Base-by-base conservation (phyloP, 345 rosid genomes). In the Litchi chinensis region DNA sequence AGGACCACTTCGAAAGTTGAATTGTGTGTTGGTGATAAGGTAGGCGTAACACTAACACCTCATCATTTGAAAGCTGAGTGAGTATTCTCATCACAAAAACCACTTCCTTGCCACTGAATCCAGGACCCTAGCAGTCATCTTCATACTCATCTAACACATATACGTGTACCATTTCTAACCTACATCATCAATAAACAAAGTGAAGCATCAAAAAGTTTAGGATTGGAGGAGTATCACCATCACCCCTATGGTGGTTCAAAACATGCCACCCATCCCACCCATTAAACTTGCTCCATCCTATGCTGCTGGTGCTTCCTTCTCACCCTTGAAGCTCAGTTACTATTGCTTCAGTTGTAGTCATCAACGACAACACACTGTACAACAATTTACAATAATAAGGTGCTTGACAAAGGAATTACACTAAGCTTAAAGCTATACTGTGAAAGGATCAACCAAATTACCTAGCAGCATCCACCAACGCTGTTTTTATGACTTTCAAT, bases 401-500 rank as follows among this genome's bases (percentile, higher is more conserved):
- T 28, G 26, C 10, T n/a, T 0, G 24, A 8, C 19, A 15, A 39
- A 11, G 1, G 22, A 11, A 21, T 9, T 22, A 39, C 41, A 37
- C 7, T 2, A 8, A 26, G 9, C 39, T 15, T 10, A 6, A 8
- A 67, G 9, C 21, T 46, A 26, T 26, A 56, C 28, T 15, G 3
- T 48, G 11, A 5, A 12, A 22, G 57, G 12, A 28, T 60, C 52
- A 37, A 60, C 16, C 0, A 26, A 26, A 56, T 63, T 79, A 88
- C 94, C 93, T 90, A 21, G 91, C 88, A 5, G 93, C 91, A 83
- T 91, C 88, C 46, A 88, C 90, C 85, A 91, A 79, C 19, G 93
- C 93, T 37, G 93, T 91, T 78, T 91, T 87, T 52, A 91, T 87
- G 46, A 90, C 93, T 83, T 91, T 91, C 79, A 91, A 60, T 5